Conservation (phyloP, 345 rosid genomes). For the Corymbia maculata region DNA sequence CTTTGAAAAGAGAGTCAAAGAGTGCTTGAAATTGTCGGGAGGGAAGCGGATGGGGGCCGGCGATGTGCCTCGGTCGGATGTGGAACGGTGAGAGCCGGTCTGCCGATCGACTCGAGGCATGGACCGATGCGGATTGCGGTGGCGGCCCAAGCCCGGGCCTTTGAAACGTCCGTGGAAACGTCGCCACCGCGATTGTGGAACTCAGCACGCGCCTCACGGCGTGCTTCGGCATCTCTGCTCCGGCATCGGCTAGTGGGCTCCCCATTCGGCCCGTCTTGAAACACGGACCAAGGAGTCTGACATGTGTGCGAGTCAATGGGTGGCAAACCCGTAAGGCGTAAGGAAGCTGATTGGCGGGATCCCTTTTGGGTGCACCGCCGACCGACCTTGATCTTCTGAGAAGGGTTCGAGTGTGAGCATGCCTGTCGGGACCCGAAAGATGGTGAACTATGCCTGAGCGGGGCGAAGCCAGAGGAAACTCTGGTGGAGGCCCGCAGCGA, state of each 20-base stretch:
- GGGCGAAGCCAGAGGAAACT: too few species aligned
- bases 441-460: not conserved
- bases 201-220: too few species aligned
- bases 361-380: not conserved
- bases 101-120: not conserved
- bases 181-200: too few species aligned
- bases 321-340: too few species aligned
- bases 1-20: too few species aligned
- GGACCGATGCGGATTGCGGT: not conserved
- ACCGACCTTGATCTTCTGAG: not conserved
- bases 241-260: conserved; percentile 5
- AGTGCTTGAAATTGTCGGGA: too few species aligned
- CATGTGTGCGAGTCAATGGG: too few species aligned
- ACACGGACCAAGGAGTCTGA: conserved; percentile 36
- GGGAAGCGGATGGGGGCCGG: not conserved
- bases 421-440: not conserved
- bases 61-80: not conserved
- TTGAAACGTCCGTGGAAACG: too few species aligned
- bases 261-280: conserved; percentile 38
- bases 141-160: too few species aligned
- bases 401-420: not conserved
- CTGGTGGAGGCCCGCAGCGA: not conserved
- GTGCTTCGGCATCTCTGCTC: too few species aligned
- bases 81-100: too few species aligned
- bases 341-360: too few species aligned